phyloP scores from a whole-genome alignment of 345 rosid species.

The Dimocarpus longan region DNA sequence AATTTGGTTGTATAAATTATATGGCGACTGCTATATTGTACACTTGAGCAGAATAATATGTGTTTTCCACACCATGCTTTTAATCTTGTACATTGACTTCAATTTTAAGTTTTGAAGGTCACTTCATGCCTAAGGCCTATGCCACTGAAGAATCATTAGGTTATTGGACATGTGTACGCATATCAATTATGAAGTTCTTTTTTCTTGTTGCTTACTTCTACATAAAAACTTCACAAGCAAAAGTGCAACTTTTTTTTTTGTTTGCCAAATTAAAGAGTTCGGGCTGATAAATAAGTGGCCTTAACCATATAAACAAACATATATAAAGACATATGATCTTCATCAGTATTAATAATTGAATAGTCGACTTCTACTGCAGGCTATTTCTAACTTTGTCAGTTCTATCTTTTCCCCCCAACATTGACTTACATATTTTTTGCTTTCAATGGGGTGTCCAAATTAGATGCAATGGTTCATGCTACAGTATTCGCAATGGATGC shows the following conservation, averaged over 20 bases:
- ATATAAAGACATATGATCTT: not conserved
- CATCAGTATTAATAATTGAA: not conserved
- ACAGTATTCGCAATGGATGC: conserved; percentile 39
- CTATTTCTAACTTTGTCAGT: not conserved
- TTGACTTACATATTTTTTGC: no score
- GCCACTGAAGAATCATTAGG: no score
- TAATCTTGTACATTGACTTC: not conserved
- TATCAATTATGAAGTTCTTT: no score
- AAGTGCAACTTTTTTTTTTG: not conserved
- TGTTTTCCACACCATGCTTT: not conserved
- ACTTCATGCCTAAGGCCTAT: not conserved
- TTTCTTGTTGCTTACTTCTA: no score
- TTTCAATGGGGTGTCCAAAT: conserved; percentile 44
- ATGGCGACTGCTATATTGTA: not conserved
- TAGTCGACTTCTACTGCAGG: not conserved
- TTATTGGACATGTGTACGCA: no score
- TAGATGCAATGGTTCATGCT: conserved; percentile 55
- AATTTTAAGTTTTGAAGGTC: not conserved
- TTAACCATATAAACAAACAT: not conserved
- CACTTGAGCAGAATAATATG: not conserved
- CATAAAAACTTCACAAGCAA: not conserved
- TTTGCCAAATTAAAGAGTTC: not conserved
- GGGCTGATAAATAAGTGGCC: not conserved
- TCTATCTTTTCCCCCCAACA: conserved; percentile 10
- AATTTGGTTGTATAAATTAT: not conserved